These are phyloP conservation scores for Aureobasidium sp. DNA, from an alignment of 2,329 filamentous ascomycete genomes.

Conservation along the genomic window DNA sequence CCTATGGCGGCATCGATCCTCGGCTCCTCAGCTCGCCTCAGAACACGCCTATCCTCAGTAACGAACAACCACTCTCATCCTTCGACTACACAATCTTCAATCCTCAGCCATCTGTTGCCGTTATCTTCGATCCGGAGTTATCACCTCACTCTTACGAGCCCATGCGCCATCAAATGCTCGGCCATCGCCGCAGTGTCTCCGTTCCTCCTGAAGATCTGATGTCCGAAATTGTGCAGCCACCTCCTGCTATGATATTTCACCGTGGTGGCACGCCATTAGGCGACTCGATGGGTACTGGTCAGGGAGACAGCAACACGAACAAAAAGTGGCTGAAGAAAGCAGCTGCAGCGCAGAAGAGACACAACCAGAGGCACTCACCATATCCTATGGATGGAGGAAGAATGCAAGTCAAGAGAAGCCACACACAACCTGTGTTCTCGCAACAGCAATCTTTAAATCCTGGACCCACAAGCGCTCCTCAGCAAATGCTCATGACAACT, in stretches of 20 bases:
- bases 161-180: slow-evolving; percentile 15
- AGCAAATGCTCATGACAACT: not conserved
- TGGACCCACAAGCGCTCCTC: not conserved
- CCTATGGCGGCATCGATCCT: not conserved
- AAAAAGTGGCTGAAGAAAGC: not conserved
- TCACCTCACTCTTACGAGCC: not conserved
- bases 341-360: not conserved
- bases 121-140: not conserved
- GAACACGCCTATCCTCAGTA: not conserved
- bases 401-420: not conserved
- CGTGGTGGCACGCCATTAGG: slow-evolving; percentile 8
- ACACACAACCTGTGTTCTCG: not conserved
- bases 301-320: not conserved
- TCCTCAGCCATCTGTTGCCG: not conserved
- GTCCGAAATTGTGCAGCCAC: not conserved
- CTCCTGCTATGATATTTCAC: slow-evolving; percentile 8
- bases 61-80: not conserved
- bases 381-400: not conserved
- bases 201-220: slow-evolving; percentile 10
- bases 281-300: not conserved
- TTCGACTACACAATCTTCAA: not conserved
- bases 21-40: not conserved
- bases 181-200: slow-evolving; percentile 12
- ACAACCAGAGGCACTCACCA: not conserved
- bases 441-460: not conserved